A percentile compares a stretch with the other conserved stretches of the same genome.
Conservation (phyloP, 2,329 filamentous ascomycete genomes). For the Aspergillus sp. region DNA sequence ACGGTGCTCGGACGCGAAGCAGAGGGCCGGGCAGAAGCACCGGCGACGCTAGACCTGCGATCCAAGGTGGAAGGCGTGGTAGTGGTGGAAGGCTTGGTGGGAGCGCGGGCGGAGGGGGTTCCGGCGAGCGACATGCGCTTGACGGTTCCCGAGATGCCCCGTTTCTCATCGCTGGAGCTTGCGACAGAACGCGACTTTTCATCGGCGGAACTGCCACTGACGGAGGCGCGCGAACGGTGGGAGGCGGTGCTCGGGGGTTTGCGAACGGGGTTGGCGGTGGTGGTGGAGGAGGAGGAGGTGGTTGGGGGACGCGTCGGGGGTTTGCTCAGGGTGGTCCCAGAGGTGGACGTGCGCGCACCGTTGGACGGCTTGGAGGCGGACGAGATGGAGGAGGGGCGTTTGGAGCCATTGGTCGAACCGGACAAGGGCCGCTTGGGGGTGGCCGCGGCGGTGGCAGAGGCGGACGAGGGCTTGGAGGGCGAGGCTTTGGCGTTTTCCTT, state of each 20-base stretch:
- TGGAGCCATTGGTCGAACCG: conserved; percentile 24
- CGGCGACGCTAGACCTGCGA: conserved; percentile 31
- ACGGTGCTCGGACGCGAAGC: conserved; percentile 12
- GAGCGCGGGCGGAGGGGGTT: conserved; percentile 27
- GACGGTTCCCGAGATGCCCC: conserved; percentile 34
- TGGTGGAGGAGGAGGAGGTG: conserved; percentile 20
- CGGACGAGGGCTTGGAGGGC: conserved; percentile 21
- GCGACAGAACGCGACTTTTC: conserved; percentile 34
- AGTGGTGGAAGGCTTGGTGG: conserved; percentile 22
- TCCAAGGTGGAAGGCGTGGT: conserved; percentile 20
- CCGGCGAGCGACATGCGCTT: conserved; percentile 40
- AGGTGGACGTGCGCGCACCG: conserved; percentile 20
- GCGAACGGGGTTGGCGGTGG: conserved; percentile 22
- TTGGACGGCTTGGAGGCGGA: conserved; percentile 20
- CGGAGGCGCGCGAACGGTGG: conserved; percentile 35
- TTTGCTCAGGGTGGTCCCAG: conserved; percentile 35
- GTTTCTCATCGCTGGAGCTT: conserved; percentile 40
- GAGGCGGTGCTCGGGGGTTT: conserved; percentile 31
- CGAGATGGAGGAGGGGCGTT: conserved; percentile 30
- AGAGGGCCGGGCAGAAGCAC: conserved; percentile 20
- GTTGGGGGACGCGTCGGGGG: conserved; percentile 35
- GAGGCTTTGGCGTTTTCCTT: conserved; percentile 21
- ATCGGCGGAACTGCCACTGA: conserved; percentile 36
- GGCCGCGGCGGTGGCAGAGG: conserved; percentile 11
- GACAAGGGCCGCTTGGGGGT: conserved; percentile 28